Conservation (phyloP, 148 eudicot species). For the Cornus kousa region DNA sequence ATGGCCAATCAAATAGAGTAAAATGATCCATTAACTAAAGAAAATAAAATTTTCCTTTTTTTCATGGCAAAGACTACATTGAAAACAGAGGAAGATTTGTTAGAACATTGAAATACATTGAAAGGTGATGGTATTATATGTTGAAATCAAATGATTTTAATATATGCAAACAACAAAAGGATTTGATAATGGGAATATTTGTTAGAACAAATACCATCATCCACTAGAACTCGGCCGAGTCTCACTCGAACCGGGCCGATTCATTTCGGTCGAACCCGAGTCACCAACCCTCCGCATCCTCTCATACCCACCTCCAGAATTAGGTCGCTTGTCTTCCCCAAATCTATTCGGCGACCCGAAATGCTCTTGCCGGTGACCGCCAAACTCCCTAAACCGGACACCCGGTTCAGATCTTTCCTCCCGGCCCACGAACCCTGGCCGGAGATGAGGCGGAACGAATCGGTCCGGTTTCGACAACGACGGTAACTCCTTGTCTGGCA, state of each 20-base stretch:
- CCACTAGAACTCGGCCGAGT: constrained; percentile 62
- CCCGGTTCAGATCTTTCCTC: constrained; percentile 40
- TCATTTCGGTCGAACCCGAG: constrained; percentile 30
- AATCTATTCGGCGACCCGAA: constrained; percentile 19
- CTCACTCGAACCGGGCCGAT: constrained; percentile 54
- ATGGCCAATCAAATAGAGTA: background rate
- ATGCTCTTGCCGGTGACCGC: constrained; percentile 26
- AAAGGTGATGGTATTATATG: too few relatives aligned
- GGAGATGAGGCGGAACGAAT: constrained; percentile 71
- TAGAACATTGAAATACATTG: too few relatives aligned
- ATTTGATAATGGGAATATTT: background rate
- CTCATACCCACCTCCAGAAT: constrained; percentile 57
- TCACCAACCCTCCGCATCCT: constrained; percentile 28
- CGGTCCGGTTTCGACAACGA: constrained; percentile 31
- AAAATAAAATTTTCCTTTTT: too few relatives aligned
- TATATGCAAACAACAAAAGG: too few relatives aligned
- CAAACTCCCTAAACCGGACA: constrained; percentile 9
- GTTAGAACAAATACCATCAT: constrained; percentile 33
- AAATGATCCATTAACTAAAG: background rate
- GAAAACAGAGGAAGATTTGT: too few relatives aligned
- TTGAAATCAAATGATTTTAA: too few relatives aligned
- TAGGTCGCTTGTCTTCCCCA: constrained; percentile 44
- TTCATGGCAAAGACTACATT: too few relatives aligned
- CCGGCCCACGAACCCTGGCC: constrained; percentile 55
- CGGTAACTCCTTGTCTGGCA: constrained; percentile 14